Percentiles rank a stretch among this genome's conserved stretches.
Conservation (phyloP, 108 stramenopile species). For the Fragilariopsis cylindrus region DNA sequence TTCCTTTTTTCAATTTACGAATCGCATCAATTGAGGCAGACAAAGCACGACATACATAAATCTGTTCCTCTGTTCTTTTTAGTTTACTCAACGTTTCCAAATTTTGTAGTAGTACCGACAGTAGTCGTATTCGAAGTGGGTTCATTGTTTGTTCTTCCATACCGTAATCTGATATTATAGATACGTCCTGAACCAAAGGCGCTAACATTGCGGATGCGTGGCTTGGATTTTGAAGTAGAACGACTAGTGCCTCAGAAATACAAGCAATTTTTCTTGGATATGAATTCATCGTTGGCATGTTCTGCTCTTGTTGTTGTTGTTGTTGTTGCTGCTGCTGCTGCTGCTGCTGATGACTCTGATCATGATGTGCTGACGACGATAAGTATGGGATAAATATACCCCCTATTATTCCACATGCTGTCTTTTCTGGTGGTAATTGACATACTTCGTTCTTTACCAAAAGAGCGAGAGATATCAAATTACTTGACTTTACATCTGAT, state of each 20-base stretch:
- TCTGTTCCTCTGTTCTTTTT: not conserved
- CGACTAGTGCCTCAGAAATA: slow-evolving; percentile 12
- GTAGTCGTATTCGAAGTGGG: slow-evolving; percentile 42
- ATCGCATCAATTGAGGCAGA: slow-evolving; percentile 11
- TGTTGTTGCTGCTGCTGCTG: too few species aligned
- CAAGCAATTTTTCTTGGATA: not conserved
- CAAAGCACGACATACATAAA: not conserved
- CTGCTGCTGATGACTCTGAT: not conserved
- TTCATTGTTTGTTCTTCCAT: slow-evolving; percentile 49
- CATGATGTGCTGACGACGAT: not conserved
- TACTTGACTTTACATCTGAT: not conserved
- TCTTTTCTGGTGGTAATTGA: slow-evolving; percentile 24
- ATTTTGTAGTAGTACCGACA: not conserved
- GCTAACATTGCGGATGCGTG: slow-evolving; percentile 56
- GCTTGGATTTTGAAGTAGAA: slow-evolving; percentile 9
- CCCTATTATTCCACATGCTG: slow-evolving; percentile 19
- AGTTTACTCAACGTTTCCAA: not conserved
- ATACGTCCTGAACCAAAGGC: slow-evolving; percentile 64
- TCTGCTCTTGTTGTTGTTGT: not conserved
- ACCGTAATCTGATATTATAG: slow-evolving; percentile 26
- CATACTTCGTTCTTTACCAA: slow-evolving; percentile 11
- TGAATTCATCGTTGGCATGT: not conserved
- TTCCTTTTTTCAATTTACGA: slow-evolving; percentile 17
- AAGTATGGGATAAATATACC: slow-evolving; percentile 18
- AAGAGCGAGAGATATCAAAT: slow-evolving; percentile 1